These are phyloP conservation scores for Citrus hindsii DNA, from an alignment of 345 rosid species.

Conservation along the genomic window DNA sequence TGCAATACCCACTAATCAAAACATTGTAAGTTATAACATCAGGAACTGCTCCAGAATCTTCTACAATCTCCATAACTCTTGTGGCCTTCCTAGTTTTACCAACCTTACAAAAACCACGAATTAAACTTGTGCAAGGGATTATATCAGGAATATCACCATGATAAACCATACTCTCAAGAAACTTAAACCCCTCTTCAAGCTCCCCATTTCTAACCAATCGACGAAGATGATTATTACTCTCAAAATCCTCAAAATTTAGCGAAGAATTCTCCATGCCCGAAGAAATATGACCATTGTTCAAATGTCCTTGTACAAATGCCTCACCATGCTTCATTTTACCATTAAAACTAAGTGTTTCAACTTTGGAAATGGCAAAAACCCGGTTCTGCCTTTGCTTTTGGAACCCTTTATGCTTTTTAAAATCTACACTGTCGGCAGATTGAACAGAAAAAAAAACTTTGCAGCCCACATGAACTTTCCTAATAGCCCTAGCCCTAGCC, in stretches of 20 bases:
- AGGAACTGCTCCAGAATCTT: constrained; percentile 69
- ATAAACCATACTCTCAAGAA: constrained; percentile 74
- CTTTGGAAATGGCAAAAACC: constrained; percentile 41
- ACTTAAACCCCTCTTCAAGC: constrained; percentile 60
- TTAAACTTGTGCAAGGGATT: constrained; percentile 68
- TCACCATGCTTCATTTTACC: constrained; percentile 37
- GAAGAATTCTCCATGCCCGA: constrained; percentile 29
- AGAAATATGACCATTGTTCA: constrained; percentile 37
- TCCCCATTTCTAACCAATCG: constrained; percentile 58
- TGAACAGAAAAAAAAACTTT: constrained; percentile 7
- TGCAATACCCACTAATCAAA: constrained; percentile 79
- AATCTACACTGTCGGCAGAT: constrained; percentile 13
- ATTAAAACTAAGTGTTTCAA: constrained; percentile 40
- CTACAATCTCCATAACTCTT: constrained; percentile 69
- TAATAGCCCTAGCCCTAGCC: constrained; percentile 21
- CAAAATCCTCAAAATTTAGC: constrained; percentile 46
- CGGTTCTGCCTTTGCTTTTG: constrained; percentile 31
- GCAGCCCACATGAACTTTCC: constrained; percentile 16
- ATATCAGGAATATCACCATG: constrained; percentile 73
- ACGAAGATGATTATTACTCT: constrained; percentile 59
- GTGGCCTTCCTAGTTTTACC: constrained; percentile 70
- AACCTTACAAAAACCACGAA: constrained; percentile 71
- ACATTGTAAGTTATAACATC: constrained; percentile 82
- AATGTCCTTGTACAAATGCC: constrained; percentile 32
- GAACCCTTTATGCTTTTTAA: constrained; percentile 23